phyloP scores from a whole-genome alignment of 2,329 filamentous ascomycete genomes.

The Nothophaeocryptopus gaeumannii region DNA sequence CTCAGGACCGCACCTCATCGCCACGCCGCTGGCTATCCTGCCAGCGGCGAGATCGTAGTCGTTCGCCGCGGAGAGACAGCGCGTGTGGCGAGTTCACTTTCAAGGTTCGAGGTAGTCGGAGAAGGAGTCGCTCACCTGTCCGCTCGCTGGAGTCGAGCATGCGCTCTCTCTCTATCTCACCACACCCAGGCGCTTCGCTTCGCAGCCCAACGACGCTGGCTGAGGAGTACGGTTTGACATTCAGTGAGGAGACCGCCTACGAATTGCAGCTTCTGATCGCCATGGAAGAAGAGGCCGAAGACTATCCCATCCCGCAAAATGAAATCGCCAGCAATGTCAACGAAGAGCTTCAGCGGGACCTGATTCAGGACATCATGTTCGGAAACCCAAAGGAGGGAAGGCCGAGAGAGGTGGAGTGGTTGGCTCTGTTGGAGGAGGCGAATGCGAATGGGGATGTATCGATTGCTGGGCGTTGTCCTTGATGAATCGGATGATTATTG shows the following conservation, averaged over 20 bases:
- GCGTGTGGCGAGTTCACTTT: not conserved
- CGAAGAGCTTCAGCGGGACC: constrained; percentile 1
- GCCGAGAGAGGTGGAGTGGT: constrained; percentile 5
- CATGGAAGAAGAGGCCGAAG: constrained; percentile 1
- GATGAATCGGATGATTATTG: no score
- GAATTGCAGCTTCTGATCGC: not conserved
- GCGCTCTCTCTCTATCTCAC: not conserved
- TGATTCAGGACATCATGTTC: constrained; percentile 7
- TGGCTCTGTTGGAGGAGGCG: not conserved
- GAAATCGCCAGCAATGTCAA: constrained; percentile 2
- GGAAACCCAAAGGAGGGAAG: not conserved
- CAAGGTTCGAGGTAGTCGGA: not conserved
- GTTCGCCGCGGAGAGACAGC: not conserved
- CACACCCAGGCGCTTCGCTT: not conserved
- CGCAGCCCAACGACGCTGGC: not conserved
- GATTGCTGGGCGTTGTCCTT: no score
- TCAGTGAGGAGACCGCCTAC: not conserved
- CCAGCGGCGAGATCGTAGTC: not conserved
- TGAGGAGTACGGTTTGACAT: not conserved
- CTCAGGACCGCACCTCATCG: no score
- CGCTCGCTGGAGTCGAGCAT: not conserved
- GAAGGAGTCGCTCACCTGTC: not conserved
- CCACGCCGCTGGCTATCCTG: no score
- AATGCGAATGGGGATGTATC: not conserved
- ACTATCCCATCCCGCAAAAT: constrained; percentile 1